Base-by-base conservation (phyloP, 2,329 filamentous ascomycete genomes). In the Fusarium tuaranense region DNA sequence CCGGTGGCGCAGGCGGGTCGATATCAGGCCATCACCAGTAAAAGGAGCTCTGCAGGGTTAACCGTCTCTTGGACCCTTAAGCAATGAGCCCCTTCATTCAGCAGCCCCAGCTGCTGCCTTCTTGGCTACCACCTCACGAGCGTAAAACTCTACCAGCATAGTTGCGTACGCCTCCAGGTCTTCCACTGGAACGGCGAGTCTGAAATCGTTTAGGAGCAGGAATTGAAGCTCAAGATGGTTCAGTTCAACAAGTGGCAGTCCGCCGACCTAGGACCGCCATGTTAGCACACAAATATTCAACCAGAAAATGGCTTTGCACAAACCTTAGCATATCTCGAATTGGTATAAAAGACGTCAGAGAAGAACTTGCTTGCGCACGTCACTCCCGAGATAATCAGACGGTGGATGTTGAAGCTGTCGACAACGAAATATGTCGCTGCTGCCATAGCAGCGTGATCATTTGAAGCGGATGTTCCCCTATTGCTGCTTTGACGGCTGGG, bases 361-460 rank as follows among this genome's bases (percentile, higher is more conserved):
- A 99, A 99, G 88, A 98, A 99, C 84, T 99, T 99, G 90, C 96
- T 98, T 7, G 97, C 95, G 83, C 97, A 98, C 4, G 97, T 99
- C 53, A 99, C 97, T 39, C 96, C 97, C 3, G 97, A 95, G 81
- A 99, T 99, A 65, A 98, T 95, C 65, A 99, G 87, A 65, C 97
- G 92, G 82, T 99, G 97, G 74, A 99, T 98, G 84, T 99, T 99
- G 86, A 97, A 99, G 85, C 97, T 98, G 84, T 99, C 97, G 13
- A 98, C 97, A 46, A 98, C 96, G 81, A 99, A 98, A 69, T 90
- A 91, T 10, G 89, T 90, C 7, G 87, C 87, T n/a, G 83, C 78
- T 48, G 75, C 61, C 16, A 76, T 68, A 8, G 74, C 61, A 20
- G 76, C 65, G 14, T 76, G 69, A 46, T 82, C 80, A 14, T 75